Conservation (phyloP, 169 alveolate species). For the Eimeria acervulina region DNA sequence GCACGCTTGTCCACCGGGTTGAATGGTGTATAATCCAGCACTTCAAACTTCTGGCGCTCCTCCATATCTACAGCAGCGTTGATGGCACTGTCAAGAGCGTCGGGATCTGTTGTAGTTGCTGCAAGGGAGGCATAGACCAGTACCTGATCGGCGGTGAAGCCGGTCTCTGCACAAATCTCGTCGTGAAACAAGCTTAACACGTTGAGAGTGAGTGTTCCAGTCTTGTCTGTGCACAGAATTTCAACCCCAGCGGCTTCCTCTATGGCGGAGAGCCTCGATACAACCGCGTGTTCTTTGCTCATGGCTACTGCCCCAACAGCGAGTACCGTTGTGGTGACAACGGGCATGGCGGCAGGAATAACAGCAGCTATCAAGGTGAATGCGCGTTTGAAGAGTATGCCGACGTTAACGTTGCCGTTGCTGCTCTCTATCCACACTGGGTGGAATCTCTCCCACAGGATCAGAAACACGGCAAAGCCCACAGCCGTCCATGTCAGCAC, state of each 20-base stretch:
- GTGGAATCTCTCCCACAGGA: slow-evolving; percentile 82
- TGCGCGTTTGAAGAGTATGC: slow-evolving; percentile 81
- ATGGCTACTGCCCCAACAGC: slow-evolving; percentile 91
- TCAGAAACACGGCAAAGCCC: slow-evolving; percentile 77
- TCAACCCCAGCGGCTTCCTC: slow-evolving; percentile 93
- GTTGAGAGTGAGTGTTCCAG: slow-evolving; percentile 96
- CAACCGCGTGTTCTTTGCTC: slow-evolving; percentile 91
- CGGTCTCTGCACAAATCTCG: slow-evolving; percentile 75
- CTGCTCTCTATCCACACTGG: slow-evolving; percentile 74
- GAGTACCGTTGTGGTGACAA: slow-evolving; percentile 90
- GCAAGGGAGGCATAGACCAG: slow-evolving; percentile 84
- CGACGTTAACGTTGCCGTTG: neutral
- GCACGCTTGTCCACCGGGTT: slow-evolving; percentile 87
- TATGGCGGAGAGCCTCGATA: slow-evolving; percentile 90
- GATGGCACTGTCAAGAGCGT: slow-evolving; percentile 80
- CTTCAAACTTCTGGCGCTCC: slow-evolving; percentile 79
- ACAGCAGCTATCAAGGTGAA: slow-evolving; percentile 81
- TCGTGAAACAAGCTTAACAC: slow-evolving; percentile 89
- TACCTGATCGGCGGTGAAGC: slow-evolving; percentile 76
- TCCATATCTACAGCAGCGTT: slow-evolving; percentile 74
- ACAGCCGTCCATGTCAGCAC: slow-evolving; percentile 77
- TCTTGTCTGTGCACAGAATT: slow-evolving; percentile 95
- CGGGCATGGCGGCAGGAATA: slow-evolving; percentile 88
- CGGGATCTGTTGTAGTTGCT: slow-evolving; percentile 80
- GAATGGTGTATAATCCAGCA: slow-evolving; percentile 85